phyloP scores from a whole-genome alignment of 1,284 basidiomycete species.

The Austroboletus novae-zelandiae region DNA sequence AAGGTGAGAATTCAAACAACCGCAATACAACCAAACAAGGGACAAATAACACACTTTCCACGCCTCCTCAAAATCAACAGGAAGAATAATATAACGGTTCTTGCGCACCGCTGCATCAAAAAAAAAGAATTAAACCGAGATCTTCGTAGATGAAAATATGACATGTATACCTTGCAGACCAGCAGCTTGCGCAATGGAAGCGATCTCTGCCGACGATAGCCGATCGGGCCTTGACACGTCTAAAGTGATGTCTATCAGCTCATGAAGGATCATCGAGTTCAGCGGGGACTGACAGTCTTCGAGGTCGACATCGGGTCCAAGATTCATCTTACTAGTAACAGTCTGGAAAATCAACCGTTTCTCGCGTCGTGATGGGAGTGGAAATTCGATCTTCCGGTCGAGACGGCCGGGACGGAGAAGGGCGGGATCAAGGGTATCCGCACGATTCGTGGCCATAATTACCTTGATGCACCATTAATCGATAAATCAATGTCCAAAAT shows the following conservation, averaged over 20 bases:
- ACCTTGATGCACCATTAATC: slow-evolving; percentile 52
- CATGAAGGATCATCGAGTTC: background rate
- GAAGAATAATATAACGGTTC: slow-evolving; percentile 97
- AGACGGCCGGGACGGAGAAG: slow-evolving; percentile 96
- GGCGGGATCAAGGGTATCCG: slow-evolving; percentile 95
- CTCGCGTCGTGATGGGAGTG: slow-evolving; percentile 90
- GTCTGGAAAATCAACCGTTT: slow-evolving; percentile 99
- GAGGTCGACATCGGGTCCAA: slow-evolving; percentile 96
- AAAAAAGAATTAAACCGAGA: slow-evolving; percentile 3
- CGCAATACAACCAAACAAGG: slow-evolving; percentile 36
- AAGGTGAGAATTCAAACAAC: slow-evolving; percentile 38
- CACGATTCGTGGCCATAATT: slow-evolving; percentile 98
- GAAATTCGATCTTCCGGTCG: slow-evolving; percentile 99
- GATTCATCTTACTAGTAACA: slow-evolving; percentile 96
- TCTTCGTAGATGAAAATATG: background rate
- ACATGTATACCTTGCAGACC: slow-evolving; percentile 82
- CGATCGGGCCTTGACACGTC: slow-evolving; percentile 97
- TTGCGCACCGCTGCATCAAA: slow-evolving; percentile 80
- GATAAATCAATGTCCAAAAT: background rate
- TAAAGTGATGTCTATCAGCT: slow-evolving; percentile 33
- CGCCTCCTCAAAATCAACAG: slow-evolving; percentile 97
- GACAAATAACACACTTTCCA: slow-evolving; percentile 85
- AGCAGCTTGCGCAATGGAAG: slow-evolving; percentile 95
- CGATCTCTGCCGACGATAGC: slow-evolving; percentile 93
- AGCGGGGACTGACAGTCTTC: slow-evolving; percentile 81